Evolutionary conservation across 2,329 filamentous ascomycete genomes (phyloP), one percentile per base, ranked within the genome.

Genomic region (Bipolaris sorokiniana): DNA sequence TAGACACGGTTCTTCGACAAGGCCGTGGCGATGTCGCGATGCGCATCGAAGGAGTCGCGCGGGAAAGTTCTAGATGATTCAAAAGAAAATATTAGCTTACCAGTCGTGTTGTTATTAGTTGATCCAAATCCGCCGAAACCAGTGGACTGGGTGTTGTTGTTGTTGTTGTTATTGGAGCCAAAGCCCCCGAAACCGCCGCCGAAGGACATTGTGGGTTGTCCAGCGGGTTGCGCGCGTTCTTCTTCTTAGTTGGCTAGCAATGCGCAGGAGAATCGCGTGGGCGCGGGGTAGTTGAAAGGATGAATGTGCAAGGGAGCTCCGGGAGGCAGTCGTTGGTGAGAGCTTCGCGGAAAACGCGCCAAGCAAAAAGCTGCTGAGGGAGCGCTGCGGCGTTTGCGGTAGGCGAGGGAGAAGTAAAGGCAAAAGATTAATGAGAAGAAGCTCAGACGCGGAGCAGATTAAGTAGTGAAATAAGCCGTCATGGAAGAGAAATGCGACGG

Each of bases 141-240:
- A 42, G 59, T 62, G 49, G 62, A 65, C 62, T 69, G 65, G 53
- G 76, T 74, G 48, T 23, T 38, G 33, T 44, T 51, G 48, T 23
- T 38, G 33, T 44, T 51, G 48, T 63, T 64, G 58, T 72, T 71
- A 59, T 71, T 77, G 49, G 77, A 72, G 64, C 80, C 80, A 68
- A 82, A 82, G 68, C 80, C 80, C 64, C 70, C 71, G 54, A 73
- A 75, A 53, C 68, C 71, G 76, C 68, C 71, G 76, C 85, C 86
- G 65, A 90, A 90, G 55, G 72, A 74, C 73, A 76, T 75, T 45
- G 56, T 73, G 62, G 51, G 44, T 33, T 63, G 68, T 59, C 65
- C 67, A 57, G 61, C 58, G 58, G 58, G 54, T 59, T 59, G 63
- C 61, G 68, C 70, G 70, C 61, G 63, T 65, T 31, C 26, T 23